These are phyloP conservation scores for Pleurotus eryngii DNA, from an alignment of 768 basidiomycete species.

Conservation along the genomic window DNA sequence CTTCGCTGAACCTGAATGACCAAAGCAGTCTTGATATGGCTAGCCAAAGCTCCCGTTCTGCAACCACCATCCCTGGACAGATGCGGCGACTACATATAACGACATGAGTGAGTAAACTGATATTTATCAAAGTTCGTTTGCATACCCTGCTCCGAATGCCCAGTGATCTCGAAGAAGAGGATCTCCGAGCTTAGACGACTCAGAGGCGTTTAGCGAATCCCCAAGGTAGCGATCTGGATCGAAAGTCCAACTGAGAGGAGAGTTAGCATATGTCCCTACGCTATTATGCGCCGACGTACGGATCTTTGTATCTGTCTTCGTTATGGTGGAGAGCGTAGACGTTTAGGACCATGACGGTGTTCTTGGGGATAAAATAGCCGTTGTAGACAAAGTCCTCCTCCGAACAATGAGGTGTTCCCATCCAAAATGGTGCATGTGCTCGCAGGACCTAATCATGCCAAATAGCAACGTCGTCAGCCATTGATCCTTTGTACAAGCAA, in stretches of 20 bases:
- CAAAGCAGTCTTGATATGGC: constrained; percentile 32
- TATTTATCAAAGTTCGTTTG: neutral
- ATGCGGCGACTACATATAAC: constrained; percentile 21
- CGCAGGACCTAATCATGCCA: neutral
- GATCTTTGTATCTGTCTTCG: constrained; percentile 23
- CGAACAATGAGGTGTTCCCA: constrained; percentile 15
- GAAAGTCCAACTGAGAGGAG: constrained; percentile 16
- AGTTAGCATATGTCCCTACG: neutral
- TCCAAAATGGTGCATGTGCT: constrained; percentile 16
- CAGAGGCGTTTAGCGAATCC: constrained; percentile 22
- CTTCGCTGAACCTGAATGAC: constrained; percentile 24
- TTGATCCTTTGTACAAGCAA: neutral
- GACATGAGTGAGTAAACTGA: neutral
- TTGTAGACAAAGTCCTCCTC: constrained; percentile 20
- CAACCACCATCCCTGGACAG: constrained; percentile 32
- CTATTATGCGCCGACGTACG: constrained; percentile 11
- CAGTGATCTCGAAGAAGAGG: constrained; percentile 31
- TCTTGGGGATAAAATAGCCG: constrained; percentile 20
- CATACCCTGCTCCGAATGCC: constrained; percentile 34
- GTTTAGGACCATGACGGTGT: constrained; percentile 20
- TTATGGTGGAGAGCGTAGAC: constrained; percentile 16
- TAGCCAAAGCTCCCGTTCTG: constrained; percentile 32
- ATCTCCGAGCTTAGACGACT: constrained; percentile 27
- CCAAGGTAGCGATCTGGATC: constrained; percentile 34
- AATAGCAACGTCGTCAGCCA: neutral